Conservation (phyloP, 805 yeast species). For the Metschnikowia hibisci region DNA sequence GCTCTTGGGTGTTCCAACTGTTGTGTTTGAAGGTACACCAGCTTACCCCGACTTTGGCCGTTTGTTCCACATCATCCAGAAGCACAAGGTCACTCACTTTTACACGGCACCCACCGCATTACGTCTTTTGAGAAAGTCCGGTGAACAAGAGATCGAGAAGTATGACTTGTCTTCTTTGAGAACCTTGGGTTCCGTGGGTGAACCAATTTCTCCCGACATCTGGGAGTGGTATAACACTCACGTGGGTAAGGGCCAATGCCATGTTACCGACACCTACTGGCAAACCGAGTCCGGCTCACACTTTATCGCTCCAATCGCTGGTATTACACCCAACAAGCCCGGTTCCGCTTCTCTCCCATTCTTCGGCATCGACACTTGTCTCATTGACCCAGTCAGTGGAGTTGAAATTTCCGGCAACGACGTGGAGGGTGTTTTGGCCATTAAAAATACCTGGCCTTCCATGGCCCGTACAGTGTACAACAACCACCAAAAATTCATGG, state of each 20-base stretch:
- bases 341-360: slow-evolving; percentile 84
- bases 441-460: slow-evolving; percentile 77
- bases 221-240: slow-evolving; percentile 83
- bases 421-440: slow-evolving; percentile 77
- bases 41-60: slow-evolving; percentile 78
- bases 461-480: slow-evolving; percentile 81
- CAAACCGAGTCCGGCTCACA: slow-evolving; percentile 86
- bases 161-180: slow-evolving; percentile 63
- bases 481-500: slow-evolving; percentile 69
- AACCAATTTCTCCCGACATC: slow-evolving; percentile 79
- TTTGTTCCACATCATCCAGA: slow-evolving; percentile 73
- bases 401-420: slow-evolving; percentile 62
- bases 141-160: slow-evolving; percentile 56
- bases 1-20: slow-evolving; percentile 69
- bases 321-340: slow-evolving; percentile 75
- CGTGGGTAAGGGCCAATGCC: slow-evolving; percentile 66
- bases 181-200: slow-evolving; percentile 79
- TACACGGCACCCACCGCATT: slow-evolving; percentile 85
- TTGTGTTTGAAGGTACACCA: slow-evolving; percentile 84
- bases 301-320: slow-evolving; percentile 71
- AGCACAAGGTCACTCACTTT: slow-evolving; percentile 70
- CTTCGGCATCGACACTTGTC: slow-evolving; percentile 72
- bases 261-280: slow-evolving; percentile 84
- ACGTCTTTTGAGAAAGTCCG: slow-evolving; percentile 71
- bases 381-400: slow-evolving; percentile 73